Conservation (phyloP, 2,329 filamentous ascomycete species). For the Karstenula rhodostoma region DNA sequence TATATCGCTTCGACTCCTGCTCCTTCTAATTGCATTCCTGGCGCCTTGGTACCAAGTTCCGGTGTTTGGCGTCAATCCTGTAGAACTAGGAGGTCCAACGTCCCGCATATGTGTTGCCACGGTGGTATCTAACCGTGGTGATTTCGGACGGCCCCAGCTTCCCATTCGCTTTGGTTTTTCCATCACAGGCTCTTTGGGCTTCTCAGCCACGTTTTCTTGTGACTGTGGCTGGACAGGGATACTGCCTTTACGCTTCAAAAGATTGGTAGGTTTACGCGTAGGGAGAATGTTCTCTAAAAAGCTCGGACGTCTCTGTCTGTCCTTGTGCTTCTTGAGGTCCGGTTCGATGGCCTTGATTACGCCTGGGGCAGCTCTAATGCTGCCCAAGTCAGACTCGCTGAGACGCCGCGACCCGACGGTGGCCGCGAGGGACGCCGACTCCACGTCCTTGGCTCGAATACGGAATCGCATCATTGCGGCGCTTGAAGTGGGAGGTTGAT, state of each 20-base stretch:
- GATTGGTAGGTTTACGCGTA: constrained; percentile 53
- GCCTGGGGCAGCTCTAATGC: constrained; percentile 64
- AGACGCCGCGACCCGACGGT: constrained; percentile 75
- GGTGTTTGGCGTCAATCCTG: constrained; percentile 43
- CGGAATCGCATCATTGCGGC: constrained; percentile 64
- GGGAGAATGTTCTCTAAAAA: constrained; percentile 58
- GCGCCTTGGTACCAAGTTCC: constrained; percentile 47
- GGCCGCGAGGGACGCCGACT: constrained; percentile 65
- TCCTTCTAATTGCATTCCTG: constrained; percentile 58
- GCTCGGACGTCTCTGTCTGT: constrained; percentile 59
- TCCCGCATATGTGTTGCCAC: constrained; percentile 58
- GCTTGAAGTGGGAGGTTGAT: constrained; percentile 62
- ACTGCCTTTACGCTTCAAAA: constrained; percentile 59
- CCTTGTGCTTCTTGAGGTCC: constrained; percentile 49
- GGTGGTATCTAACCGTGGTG: constrained; percentile 51
- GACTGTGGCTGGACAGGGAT: constrained; percentile 41
- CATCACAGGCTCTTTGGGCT: constrained; percentile 40
- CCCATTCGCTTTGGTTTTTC: constrained; percentile 51
- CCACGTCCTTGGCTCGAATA: constrained; percentile 59
- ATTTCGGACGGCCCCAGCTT: constrained; percentile 53
- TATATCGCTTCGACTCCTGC: constrained; percentile 67
- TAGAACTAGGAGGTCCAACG: constrained; percentile 60
- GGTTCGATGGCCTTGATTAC: constrained; percentile 68
- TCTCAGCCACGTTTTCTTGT: constrained; percentile 33
- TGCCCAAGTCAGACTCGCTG: constrained; percentile 70